phyloP scores from a whole-genome alignment of 352 stramenopile species.

The Phytopythium chamaehyphon region DNA sequence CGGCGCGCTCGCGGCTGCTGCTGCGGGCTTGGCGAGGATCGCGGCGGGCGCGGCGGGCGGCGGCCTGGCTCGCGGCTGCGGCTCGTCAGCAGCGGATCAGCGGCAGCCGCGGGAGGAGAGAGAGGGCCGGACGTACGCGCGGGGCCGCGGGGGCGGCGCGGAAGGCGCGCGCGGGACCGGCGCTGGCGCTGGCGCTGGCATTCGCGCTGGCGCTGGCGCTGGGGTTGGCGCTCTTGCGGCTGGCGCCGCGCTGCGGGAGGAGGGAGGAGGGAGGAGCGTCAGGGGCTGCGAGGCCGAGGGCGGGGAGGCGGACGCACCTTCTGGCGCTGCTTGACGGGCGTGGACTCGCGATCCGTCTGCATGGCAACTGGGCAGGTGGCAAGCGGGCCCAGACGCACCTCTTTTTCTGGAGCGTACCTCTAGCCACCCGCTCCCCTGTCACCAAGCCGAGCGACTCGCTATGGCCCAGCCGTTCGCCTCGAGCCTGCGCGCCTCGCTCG shows the following conservation, averaged over 20 bases:
- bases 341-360: conserved; percentile 67
- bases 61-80: no score
- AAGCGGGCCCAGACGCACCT: no score
- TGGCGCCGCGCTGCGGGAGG: conserved; percentile 21
- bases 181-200: conserved; percentile 5
- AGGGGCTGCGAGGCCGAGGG: not conserved
- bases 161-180: conserved; percentile 13
- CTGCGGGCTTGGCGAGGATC: conserved; percentile 37
- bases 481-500: conserved; percentile 30
- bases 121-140: not conserved
- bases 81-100: no score
- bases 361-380: not conserved
- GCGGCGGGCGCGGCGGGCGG: conserved; percentile 2
- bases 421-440: no score
- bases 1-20: conserved; percentile 23
- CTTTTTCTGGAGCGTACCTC: no score
- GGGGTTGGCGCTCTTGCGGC: conserved; percentile 15
- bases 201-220: conserved; percentile 8
- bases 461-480: conserved; percentile 38
- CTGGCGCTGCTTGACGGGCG: conserved; percentile 71
- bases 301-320: conserved; percentile 32
- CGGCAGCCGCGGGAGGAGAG: no score
- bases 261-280: not conserved
- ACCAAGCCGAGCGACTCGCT: no score
- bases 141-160: conserved; percentile 1